Conservation (phyloP, 208 protist species). For the Acanthamoeba triangularis region DNA sequence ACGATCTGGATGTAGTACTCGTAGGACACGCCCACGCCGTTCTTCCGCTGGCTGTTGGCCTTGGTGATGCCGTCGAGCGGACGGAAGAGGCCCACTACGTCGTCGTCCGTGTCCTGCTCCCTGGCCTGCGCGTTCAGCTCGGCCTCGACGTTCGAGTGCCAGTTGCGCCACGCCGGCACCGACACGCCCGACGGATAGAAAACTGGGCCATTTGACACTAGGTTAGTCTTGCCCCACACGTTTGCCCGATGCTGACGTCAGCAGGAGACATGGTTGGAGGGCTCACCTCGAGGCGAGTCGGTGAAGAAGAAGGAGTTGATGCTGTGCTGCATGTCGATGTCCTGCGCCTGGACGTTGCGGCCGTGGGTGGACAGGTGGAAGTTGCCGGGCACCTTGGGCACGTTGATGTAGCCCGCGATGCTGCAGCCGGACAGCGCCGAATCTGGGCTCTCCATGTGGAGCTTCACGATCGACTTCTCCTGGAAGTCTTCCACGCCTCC, state of each 20-base stretch:
- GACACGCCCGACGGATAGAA: not conserved
- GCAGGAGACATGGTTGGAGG: not conserved
- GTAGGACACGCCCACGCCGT: constrained; percentile 22
- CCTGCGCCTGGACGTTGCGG: constrained; percentile 1
- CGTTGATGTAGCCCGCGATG: constrained; percentile 58
- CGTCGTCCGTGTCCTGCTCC: not conserved
- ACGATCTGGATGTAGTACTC: constrained; percentile 76
- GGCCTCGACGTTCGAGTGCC: not conserved
- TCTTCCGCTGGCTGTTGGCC: not conserved
- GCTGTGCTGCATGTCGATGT: constrained; percentile 44
- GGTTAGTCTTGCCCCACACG: not conserved
- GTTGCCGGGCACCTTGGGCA: constrained; percentile 74
- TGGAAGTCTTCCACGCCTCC: constrained; percentile 41
- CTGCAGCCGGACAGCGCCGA: not conserved
- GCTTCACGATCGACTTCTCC: constrained; percentile 62
- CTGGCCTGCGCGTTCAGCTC: not conserved
- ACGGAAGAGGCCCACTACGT: constrained; percentile 45
- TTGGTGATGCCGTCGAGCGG: constrained; percentile 50
- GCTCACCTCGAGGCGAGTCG: constrained; percentile 22
- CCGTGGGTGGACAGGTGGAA: constrained; percentile 42
- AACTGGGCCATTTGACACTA: not conserved
- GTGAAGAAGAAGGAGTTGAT: constrained; percentile 67
- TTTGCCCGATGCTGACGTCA: no score
- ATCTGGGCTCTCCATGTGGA: not conserved
- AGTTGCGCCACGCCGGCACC: constrained; percentile 4